Evolutionary conservation across 139 green algal species (phyloP).

Genomic region (Pseudopediastrum boryanum): DNA sequence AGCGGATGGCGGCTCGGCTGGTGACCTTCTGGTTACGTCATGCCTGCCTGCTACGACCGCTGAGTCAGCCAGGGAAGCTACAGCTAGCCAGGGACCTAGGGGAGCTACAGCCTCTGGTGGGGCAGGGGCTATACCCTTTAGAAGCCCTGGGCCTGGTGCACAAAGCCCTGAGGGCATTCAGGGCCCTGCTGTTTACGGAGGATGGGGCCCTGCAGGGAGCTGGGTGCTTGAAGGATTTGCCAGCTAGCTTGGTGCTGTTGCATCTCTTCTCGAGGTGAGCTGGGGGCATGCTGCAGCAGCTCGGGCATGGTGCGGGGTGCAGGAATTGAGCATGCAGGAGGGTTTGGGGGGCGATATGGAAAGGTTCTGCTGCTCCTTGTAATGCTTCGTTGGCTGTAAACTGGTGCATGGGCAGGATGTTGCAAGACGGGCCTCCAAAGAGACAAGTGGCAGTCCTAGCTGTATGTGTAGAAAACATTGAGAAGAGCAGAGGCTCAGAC

Average conservation of each 20-base stretch:
- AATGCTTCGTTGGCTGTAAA: neutral
- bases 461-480: too few relatives aligned
- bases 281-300: neutral
- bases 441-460: neutral
- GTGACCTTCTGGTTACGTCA: conserved; percentile 92
- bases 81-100: conserved; percentile 84
- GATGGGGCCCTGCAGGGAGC: conserved; percentile 17
- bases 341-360: neutral
- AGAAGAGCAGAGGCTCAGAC: too few relatives aligned
- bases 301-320: neutral
- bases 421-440: neutral
- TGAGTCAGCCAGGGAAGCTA: conserved; percentile 52
- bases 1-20: conserved; percentile 81
- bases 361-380: neutral
- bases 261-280: conserved; percentile 83
- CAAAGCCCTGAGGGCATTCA: conserved; percentile 40
- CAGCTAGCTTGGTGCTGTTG: conserved; percentile 73
- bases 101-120: conserved; percentile 85
- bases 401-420: neutral
- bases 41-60: conserved; percentile 79
- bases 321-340: neutral
- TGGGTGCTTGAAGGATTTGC: conserved; percentile 71
- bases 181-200: conserved; percentile 57
- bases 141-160: conserved; percentile 71
- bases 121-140: conserved; percentile 72